These are phyloP conservation scores for Aspergillus sp. DNA, from an alignment of 2,329 filamentous ascomycete genomes.

Conservation along the genomic window DNA sequence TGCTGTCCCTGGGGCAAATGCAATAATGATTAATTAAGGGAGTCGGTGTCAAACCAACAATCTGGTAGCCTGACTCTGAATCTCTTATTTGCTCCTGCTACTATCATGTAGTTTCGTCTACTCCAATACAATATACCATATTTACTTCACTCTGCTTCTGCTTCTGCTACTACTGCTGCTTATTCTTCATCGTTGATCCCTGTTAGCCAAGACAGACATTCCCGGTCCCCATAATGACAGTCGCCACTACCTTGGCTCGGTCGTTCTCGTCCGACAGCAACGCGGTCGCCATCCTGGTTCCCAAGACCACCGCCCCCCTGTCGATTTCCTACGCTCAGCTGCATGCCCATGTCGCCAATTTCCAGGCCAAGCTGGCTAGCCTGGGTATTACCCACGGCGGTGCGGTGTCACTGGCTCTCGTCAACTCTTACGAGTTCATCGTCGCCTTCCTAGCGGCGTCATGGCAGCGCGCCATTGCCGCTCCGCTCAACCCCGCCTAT, in stretches of 20 bases:
- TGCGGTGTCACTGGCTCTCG: slow-evolving; percentile 77
- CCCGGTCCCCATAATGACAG: slow-evolving; percentile 9
- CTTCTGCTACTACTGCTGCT: background rate
- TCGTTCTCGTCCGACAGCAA: slow-evolving; percentile 54
- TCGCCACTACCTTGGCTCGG: slow-evolving; percentile 58
- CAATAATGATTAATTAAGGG: background rate
- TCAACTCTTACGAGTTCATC: slow-evolving; percentile 86
- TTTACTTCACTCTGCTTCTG: background rate
- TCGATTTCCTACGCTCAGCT: slow-evolving; percentile 71
- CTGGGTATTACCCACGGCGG: slow-evolving; percentile 68
- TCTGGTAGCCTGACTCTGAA: background rate
- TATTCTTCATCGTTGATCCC: slow-evolving; percentile 1
- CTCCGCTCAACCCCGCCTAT: slow-evolving; percentile 84
- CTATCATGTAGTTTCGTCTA: background rate
- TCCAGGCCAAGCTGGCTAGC: slow-evolving; percentile 75
- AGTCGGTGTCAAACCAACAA: background rate
- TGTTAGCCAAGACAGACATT: slow-evolving; percentile 11
- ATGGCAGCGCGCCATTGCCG: slow-evolving; percentile 81
- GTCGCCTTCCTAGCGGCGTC: slow-evolving; percentile 80
- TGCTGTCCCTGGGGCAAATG: background rate
- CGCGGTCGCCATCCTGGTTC: slow-evolving; percentile 70
- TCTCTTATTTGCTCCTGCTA: background rate
- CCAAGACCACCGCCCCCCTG: slow-evolving; percentile 61
- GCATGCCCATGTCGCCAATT: slow-evolving; percentile 62
- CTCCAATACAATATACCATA: background rate